These are phyloP conservation scores for Senecio squalidus DNA, from an alignment of 140 eudicot genomes.

Conservation along the genomic window DNA sequence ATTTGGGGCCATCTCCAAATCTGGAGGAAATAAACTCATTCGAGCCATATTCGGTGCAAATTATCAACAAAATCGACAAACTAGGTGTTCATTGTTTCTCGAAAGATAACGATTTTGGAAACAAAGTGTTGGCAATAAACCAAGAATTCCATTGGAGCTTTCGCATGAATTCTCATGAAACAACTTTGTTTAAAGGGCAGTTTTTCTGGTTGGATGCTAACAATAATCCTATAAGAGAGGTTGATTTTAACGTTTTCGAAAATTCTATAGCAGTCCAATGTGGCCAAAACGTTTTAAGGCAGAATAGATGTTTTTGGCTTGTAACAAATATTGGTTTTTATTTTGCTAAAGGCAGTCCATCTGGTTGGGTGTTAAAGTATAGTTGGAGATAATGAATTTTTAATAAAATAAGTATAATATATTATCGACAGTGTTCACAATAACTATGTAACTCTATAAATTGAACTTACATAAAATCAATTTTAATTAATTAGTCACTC, in stretches of 20 bases:
- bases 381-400: no score
- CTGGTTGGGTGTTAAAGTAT: no score
- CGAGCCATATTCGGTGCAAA: not conserved
- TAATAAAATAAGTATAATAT: no score
- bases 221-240: not conserved
- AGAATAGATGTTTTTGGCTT: not conserved
- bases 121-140: not conserved
- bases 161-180: no score
- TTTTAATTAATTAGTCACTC: no score
- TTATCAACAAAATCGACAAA: not conserved
- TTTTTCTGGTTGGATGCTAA: not conserved
- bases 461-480: no score
- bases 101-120: not conserved
- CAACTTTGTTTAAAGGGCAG: not conserved
- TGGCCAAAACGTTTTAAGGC: not conserved
- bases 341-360: no score
- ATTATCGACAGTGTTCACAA: no score
- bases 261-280: not conserved
- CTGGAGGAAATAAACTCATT: no score
- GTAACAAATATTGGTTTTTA: no score
- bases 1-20: no score
- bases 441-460: no score
- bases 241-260: not conserved
- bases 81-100: not conserved
- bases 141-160: not conserved